Evolutionary conservation across 257 asterid species (phyloP), one percentile per base, ranked within the genome.

Genomic region (Apocynum venetum): DNA sequence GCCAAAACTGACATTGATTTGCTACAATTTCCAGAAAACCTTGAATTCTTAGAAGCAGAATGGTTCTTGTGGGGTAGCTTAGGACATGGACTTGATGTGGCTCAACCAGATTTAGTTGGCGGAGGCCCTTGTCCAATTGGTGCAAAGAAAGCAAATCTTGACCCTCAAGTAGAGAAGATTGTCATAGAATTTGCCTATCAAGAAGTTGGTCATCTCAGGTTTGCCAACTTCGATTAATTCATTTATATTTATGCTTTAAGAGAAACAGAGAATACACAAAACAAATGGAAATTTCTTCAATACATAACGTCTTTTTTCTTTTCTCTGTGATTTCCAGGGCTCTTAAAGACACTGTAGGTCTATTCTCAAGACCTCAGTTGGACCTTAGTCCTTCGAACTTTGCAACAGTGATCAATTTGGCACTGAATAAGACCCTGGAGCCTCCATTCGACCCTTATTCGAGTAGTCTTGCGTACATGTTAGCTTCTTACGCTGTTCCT

Each of bases 51-150:
- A 41, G 91, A 87, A 72, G 86, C 89, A 3, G 88, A 85, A 31
- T 78, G 8, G 12, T 89, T 85, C 80, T 25, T 79, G 11, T 61
- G 81, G 79, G 75, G 85, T 65, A 63, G 87, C 40, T 77, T 82
- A 19, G 90, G 91, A 44, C 55, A 73, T 57, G 93, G 93, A 48
- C 89, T 87, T 51, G 90, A 89, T 35, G 63, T 7, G 1, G 52
- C 80, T 19, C 85, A 74, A 0, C 89, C 91, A 3, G 73, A 66
- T 72, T 77, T 89, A 48, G 74, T 74, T 10, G 61, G 53, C 74
- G 88, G 86, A 2, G 92, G 90, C 10, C 92, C 89, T 6, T 82
- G 86, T 9, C 92, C 90, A 5, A 77, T 74, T 55, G 89, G 87
- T 47, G 89, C 76, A 0, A 81, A 36, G 49, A 85, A 78, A 51